Base-by-base conservation (phyloP, 805 yeast species). In the Saccharomycopsis sp. region DNA sequence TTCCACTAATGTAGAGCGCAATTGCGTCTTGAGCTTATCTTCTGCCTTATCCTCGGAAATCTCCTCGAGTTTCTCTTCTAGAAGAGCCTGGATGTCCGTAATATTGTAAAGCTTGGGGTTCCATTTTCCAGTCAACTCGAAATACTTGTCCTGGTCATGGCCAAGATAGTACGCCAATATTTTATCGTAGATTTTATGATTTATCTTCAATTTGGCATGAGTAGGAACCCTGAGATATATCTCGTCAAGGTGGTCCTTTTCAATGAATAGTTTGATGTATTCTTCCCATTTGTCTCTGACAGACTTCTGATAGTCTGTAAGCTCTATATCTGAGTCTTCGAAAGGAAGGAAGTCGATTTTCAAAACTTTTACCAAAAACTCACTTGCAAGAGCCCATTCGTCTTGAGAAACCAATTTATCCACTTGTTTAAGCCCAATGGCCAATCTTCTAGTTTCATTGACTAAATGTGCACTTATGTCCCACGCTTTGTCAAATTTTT, bases 401-500 rank as follows among this genome's bases (percentile, higher is more conserved):
- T 75, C 75, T 1, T 67, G 64, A 18, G 63, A 62, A 14, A 71
- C 54, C 34, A 73, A 64, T 12, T 59, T 57, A n/a, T 70, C 66
- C 15, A 75, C 73, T 68, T 83, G 83, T 51, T 76, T 75, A 4
- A 82, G 64, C 1, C 97, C 97, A 41, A 82, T 75, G 44, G 76
- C 72, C 9, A 85, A 68, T 53, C 92, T 70, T 60, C 81, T 81
- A 2, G 66, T 59, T 9, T 76, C 74, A 8, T 75, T 69, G 1
- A 85, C 73, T 61, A 88, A 72, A 62, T 79, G 79, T 53, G 76
- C 80, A 58, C 94, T 80, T 66, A 89, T 82, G 47, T 78, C 76
- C 96, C 97, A 92, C 0, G 97, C 97, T 50, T 83, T 83, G 16
- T 75, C 70, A 64, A 71, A 88, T 55, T 74, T 70, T 1, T 77